Percentiles rank a stretch among this genome's conserved stretches.
Evolutionary conservation across 2,329 filamentous ascomycete species (phyloP).

Genomic region (Colletotrichum somersetense): DNA sequence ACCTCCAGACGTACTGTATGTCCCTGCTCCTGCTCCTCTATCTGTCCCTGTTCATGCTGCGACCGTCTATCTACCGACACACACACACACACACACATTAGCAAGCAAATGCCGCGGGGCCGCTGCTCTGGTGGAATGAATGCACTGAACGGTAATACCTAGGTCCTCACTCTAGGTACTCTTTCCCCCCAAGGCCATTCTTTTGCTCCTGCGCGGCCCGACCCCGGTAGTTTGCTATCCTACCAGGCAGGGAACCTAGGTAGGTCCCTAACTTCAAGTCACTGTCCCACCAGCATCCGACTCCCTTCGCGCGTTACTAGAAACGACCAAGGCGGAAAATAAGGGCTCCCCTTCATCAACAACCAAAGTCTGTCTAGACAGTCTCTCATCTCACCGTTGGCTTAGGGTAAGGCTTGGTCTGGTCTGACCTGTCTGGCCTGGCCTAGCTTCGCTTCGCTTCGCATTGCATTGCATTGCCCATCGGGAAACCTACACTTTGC

Average conservation of each 20-base stretch:
- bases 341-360: slow-evolving; percentile 27
- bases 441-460: slow-evolving; percentile 8
- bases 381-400: not conserved
- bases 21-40: not conserved
- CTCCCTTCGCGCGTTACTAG: slow-evolving; percentile 15
- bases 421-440: slow-evolving; percentile 8
- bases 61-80: not conserved
- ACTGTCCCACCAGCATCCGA: slow-evolving; percentile 4
- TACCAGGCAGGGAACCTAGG: too few relatives aligned
- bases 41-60: slow-evolving; percentile 1
- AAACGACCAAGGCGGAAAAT: slow-evolving; percentile 25
- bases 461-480: slow-evolving; percentile 20
- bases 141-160: too few relatives aligned
- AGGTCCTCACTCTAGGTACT: too few relatives aligned
- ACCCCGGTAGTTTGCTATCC: not conserved
- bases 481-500: slow-evolving; percentile 11
- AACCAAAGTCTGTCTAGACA: not conserved
- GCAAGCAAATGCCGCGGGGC: not conserved
- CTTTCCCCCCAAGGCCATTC: not conserved
- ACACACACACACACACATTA: not conserved
- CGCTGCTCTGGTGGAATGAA: too few relatives aligned
- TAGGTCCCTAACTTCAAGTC: not conserved
- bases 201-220: not conserved
- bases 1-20: slow-evolving; percentile 30
- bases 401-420: not conserved